Percentiles rank a stretch among this genome's conserved stretches.
phyloP scores from a whole-genome alignment of 2,329 filamentous ascomycete genomes.

The Blumeria hordei region DNA sequence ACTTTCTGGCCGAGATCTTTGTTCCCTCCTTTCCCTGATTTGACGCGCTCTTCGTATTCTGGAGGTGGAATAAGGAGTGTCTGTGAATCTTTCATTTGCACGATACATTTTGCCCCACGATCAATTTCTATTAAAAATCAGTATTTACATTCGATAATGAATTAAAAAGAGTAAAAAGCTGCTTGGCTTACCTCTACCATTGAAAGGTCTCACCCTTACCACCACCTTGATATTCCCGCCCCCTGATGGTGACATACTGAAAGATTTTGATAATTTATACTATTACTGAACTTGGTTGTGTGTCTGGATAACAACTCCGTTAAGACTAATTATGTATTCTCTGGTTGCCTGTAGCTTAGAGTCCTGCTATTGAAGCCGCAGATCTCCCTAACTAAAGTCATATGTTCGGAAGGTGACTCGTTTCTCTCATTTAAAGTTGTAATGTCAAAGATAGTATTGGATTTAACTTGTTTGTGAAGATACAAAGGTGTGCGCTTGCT shows the following conservation, averaged over 20 bases:
- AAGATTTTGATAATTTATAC: no score
- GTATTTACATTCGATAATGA: not conserved
- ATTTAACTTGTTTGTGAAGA: no score
- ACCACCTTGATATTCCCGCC: slow-evolving; percentile 99
- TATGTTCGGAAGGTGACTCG: no score
- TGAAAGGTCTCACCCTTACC: slow-evolving; percentile 88
- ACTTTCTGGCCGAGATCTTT: slow-evolving; percentile 55
- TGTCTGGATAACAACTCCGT: no score
- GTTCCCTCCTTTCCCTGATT: slow-evolving; percentile 33
- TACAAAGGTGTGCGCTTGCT: no score
- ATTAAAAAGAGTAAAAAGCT: not conserved
- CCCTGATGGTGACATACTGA: slow-evolving; percentile 16
- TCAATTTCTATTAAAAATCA: slow-evolving; percentile 43
- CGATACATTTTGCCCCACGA: slow-evolving; percentile 81
- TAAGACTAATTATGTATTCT: no score
- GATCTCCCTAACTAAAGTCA: no score
- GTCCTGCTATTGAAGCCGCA: no score
- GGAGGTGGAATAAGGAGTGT: slow-evolving; percentile 60
- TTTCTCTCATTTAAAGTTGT: no score
- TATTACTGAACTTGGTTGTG: no score
- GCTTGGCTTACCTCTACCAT: slow-evolving; percentile 50
- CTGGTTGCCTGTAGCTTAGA: no score
- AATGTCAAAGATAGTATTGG: no score
- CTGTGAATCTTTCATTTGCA: slow-evolving; percentile 86
- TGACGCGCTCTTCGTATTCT: slow-evolving; percentile 26